Evolutionary conservation across 1,284 basidiomycete species (phyloP), one percentile per base, ranked within the genome.

Genomic region (Meira miltonrushii): DNA sequence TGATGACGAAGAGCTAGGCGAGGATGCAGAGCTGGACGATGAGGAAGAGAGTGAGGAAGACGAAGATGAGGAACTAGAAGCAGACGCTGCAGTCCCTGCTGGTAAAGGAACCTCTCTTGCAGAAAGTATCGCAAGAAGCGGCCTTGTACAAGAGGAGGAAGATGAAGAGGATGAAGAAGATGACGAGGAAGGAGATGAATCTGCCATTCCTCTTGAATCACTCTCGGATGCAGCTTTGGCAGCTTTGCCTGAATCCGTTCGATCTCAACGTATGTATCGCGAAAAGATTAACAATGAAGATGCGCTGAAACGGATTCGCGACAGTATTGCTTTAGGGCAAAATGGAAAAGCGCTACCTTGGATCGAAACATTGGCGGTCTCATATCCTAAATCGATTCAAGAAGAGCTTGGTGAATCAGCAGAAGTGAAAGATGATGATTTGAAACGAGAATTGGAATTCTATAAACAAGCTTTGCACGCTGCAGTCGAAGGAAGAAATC

Each of bases 391-490:
- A 50, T 58, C 57, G 0, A 50, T 73, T 37, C 62, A 69, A 1
- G 57, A 66, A 23, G 84, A 88, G 1, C 87, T 89, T 9, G 88
- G 21, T 3, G 48, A 56, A 39, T 51, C n/a, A 2, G 21, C 28
- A 33, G 39, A 23, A 13, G 37, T 38, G 61, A 81, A 75, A 0
- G 81, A 89, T 57, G 88, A 94, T 74, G 93, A 97, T 79, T 82
- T 98, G 37, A 88, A 90, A 70, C 87, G 94, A 60, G 94, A 97
- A 81, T 85, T 95, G 48, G 88, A 90, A 9, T 96, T 97, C 81
- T 97, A 97, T 83, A 95, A 96, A 79, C 90, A 97, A 79, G 92
- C 93, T 0, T 82, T 97, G 0, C 87, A 92, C 67, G 82, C 86
- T 38, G 91, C 89, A 10, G 84, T 87, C 51, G 80, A 84, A 41